Conservation (phyloP, 1,284 basidiomycete genomes). For the Cystobasidium sp. region DNA sequence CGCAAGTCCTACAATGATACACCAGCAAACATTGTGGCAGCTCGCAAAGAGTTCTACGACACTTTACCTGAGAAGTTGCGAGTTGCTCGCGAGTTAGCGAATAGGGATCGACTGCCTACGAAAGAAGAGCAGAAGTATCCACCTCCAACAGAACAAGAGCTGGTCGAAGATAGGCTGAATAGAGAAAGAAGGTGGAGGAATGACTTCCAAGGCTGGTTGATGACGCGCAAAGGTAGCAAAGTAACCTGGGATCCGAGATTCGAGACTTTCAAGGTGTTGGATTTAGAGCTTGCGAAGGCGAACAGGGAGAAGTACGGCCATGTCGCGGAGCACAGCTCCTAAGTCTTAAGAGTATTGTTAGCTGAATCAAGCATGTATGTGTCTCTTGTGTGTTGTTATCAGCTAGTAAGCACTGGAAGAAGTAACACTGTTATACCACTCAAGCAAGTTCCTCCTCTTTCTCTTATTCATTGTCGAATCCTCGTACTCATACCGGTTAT, state of each 20-base stretch:
- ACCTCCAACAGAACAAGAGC: constrained; percentile 71
- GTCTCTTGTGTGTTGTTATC: no score
- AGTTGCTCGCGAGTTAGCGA: constrained; percentile 74
- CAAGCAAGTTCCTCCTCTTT: no score
- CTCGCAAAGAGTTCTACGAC: constrained; percentile 75
- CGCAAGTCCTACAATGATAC: constrained; percentile 65
- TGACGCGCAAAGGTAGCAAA: constrained; percentile 49
- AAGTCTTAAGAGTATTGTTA: no score
- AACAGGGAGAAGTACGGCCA: constrained; percentile 20
- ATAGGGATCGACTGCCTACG: constrained; percentile 78
- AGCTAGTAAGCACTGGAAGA: no score
- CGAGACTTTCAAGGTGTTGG: constrained; percentile 39
- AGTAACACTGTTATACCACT: no score
- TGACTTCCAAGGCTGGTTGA: constrained; percentile 53
- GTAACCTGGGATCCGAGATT: constrained; percentile 50
- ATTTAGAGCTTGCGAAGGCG: constrained; percentile 22
- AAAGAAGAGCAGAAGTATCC: constrained; percentile 80
- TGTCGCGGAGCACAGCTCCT: constrained; percentile 3
- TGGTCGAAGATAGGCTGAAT: constrained; percentile 51
- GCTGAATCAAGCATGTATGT: no score
- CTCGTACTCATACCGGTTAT: no score
- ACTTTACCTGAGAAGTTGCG: constrained; percentile 72
- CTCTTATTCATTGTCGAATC: no score
- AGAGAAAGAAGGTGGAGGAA: constrained; percentile 52
- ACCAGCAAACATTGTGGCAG: constrained; percentile 68